Conservation (phyloP, 805 yeast genomes). For the Suhomyces tanzawaensis region DNA sequence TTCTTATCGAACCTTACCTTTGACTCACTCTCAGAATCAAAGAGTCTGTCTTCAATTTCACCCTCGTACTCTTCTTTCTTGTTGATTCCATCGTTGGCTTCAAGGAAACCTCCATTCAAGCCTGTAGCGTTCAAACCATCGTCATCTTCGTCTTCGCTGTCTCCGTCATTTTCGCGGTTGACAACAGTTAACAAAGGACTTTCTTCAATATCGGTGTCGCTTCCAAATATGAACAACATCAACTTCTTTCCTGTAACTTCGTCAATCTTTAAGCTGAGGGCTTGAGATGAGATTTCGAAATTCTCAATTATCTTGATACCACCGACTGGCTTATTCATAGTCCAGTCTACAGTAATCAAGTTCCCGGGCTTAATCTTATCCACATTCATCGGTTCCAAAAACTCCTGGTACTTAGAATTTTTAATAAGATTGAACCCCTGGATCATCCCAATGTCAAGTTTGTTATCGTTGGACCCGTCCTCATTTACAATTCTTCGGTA, state of each 20-base stretch:
- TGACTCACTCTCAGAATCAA: not conserved
- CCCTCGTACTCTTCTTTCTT: constrained; percentile 3
- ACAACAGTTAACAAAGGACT: constrained; percentile 16
- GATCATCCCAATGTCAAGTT: constrained; percentile 34
- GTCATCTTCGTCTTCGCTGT: constrained; percentile 9
- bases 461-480: constrained; percentile 40
- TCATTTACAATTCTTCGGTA: constrained; percentile 35
- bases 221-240: constrained; percentile 35
- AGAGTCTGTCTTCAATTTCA: not conserved
- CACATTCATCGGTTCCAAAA: constrained; percentile 29
- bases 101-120: constrained; percentile 9
- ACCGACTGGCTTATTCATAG: constrained; percentile 41
- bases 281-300: constrained; percentile 35
- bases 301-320: constrained; percentile 42
- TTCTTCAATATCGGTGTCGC: constrained; percentile 22
- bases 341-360: constrained; percentile 38
- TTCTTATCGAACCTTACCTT: constrained; percentile 6
- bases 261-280: constrained; percentile 38
- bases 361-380: constrained; percentile 9
- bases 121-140: constrained; percentile 3
- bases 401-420: constrained; percentile 29
- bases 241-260: constrained; percentile 39
- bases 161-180: constrained; percentile 8
- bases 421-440: constrained; percentile 37
- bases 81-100: constrained; percentile 13